Evolutionary conservation across 2,329 filamentous ascomycete genomes (phyloP).

Genomic region (Coleophoma cylindrospora): DNA sequence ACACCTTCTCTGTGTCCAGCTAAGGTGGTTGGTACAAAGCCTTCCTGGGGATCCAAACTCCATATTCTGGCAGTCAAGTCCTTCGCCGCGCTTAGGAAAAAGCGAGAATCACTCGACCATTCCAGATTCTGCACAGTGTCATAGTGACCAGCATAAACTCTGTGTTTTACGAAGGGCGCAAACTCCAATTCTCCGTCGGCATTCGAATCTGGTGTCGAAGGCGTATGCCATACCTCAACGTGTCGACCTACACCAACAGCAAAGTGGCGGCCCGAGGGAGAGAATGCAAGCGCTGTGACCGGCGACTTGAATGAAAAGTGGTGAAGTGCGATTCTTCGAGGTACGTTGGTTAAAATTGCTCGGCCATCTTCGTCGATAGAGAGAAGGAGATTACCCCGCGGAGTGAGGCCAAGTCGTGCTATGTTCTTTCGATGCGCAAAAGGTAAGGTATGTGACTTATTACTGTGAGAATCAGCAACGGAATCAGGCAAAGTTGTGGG

Average conservation of each 20-base stretch:
- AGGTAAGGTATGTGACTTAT: constrained; percentile 80
- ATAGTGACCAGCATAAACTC: constrained; percentile 82
- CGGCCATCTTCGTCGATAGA: constrained; percentile 92
- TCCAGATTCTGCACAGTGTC: constrained; percentile 81
- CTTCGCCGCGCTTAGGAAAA: constrained; percentile 88
- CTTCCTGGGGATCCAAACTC: constrained; percentile 83
- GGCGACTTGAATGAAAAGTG: constrained; percentile 91
- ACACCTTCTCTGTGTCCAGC: constrained; percentile 88
- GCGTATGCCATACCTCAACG: constrained; percentile 94
- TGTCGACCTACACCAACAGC: constrained; percentile 82
- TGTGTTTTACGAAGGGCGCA: constrained; percentile 86
- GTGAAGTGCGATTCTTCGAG: constrained; percentile 79
- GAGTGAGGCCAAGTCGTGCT: constrained; percentile 78
- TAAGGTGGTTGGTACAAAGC: constrained; percentile 83
- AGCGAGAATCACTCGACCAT: constrained; percentile 94
- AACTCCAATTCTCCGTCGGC: constrained; percentile 83
- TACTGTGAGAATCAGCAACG: constrained; percentile 42
- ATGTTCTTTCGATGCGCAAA: constrained; percentile 96
- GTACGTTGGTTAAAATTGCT: constrained; percentile 88
- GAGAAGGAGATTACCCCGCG: constrained; percentile 85
- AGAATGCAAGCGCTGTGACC: constrained; percentile 81
- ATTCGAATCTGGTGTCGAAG: constrained; percentile 78
- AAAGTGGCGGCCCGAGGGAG: constrained; percentile 86
- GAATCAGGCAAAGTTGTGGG: background rate
- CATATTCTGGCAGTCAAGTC: constrained; percentile 92